Base-by-base conservation (phyloP, 768 basidiomycete species). In the Naganishia randhawae region DNA sequence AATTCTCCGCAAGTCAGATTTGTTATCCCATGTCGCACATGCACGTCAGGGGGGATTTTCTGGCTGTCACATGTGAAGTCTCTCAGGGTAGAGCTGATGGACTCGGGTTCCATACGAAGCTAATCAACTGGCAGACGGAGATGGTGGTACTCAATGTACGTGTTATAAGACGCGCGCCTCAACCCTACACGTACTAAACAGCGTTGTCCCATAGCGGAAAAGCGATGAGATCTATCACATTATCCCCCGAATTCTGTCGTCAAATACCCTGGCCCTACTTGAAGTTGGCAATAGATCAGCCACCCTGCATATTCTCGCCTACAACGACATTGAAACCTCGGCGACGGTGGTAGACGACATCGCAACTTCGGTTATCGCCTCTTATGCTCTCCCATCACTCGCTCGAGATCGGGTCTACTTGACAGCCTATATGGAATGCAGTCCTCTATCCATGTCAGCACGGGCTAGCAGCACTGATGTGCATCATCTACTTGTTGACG, bases 351-450 rank as follows among this genome's bases (percentile, higher is more conserved):
- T 35, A 17, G 33, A 22, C 2, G n/a, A n/a, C 13, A 6, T n/a
- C 33, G 33, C 2, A 31, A 1, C 33, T 37, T 19, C 2, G 9
- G 54, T 22, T 14, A 22, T 55, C 31, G 54, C 54, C 14, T 33
- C 33, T 9, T 61, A 35, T n/a, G 19, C 37, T 13, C 25, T 61
- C 37, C 57, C 57, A 16, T n/a, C n/a, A 2, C 19, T 61, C 10
- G 57, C 37, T 17, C 22, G 11, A 39, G 37, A 61, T 42, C 19
- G 57, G n/a, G 37, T 61, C 39, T 61, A 61, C 57, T 39, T 61
- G n/a, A 41, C 57, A 27, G 57, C 22, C 35, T 39, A 42, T 42
- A 61, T 61, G n/a, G 57, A 61, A 39, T 61, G 57, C 27, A 61
- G 57, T 29, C 33, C 57, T 2, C n/a, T 29, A 3, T 61, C 57